phyloP scores from a whole-genome alignment of 2,329 filamentous ascomycete genomes.

The Diaporthe batatas region DNA sequence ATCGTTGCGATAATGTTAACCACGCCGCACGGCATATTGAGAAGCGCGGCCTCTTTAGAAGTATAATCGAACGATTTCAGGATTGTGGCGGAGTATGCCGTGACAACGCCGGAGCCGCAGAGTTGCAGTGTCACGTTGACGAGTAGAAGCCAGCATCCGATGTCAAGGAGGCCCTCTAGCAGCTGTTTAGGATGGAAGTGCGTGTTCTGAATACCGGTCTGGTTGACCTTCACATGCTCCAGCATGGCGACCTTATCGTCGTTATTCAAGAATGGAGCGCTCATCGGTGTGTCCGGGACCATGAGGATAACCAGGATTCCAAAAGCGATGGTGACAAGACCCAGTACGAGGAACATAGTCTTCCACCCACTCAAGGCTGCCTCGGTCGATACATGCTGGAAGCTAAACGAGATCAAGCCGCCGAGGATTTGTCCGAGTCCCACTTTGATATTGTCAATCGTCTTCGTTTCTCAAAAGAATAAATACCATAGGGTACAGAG shows the following conservation, averaged over 20 bases:
- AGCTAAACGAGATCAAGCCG: slow-evolving; percentile 13
- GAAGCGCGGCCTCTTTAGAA: slow-evolving; percentile 41
- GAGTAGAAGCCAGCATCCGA: slow-evolving; percentile 46
- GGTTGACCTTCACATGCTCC: slow-evolving; percentile 46
- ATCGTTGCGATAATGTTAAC: slow-evolving; percentile 18
- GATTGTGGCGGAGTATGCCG: slow-evolving; percentile 26
- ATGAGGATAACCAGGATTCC: slow-evolving; percentile 45
- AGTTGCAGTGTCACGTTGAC: slow-evolving; percentile 43
- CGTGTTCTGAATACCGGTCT: slow-evolving; percentile 40
- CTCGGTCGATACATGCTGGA: slow-evolving; percentile 33
- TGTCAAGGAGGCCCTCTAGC: slow-evolving; percentile 39
- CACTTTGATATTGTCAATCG: slow-evolving; percentile 1
- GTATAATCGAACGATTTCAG: slow-evolving; percentile 29
- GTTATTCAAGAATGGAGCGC: slow-evolving; percentile 44
- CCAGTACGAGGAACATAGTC: slow-evolving; percentile 49
- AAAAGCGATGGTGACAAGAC: slow-evolving; percentile 46
- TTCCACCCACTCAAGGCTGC: slow-evolving; percentile 46
- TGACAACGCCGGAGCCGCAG: slow-evolving; percentile 45
- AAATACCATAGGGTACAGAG: too few relatives aligned
- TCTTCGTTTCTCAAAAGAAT: not conserved
- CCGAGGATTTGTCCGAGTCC: slow-evolving; percentile 16
- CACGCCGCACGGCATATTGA: slow-evolving; percentile 43
- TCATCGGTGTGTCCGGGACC: slow-evolving; percentile 43
- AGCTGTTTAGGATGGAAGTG: slow-evolving; percentile 41
- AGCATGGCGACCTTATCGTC: slow-evolving; percentile 46